Evolutionary conservation across 1,139 yeast genomes (phyloP), one percentile per base, ranked within the genome.

Genomic region (Hansenula lynferdii): DNA sequence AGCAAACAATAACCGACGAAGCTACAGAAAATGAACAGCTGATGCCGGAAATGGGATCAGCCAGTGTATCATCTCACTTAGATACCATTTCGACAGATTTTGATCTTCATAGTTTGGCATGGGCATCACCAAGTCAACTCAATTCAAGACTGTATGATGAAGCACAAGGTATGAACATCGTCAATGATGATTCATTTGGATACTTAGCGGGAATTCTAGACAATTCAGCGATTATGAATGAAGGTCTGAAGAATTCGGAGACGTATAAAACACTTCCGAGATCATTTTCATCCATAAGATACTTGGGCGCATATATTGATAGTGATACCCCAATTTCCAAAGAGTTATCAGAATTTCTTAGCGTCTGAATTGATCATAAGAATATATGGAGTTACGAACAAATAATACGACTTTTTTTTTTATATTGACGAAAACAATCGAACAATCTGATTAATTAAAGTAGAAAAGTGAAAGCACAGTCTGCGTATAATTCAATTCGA

Each of bases 141-240:
- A 31, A 31, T 14, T 25, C 29, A 4, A 24, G 23, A 15, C n/a
- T 33, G 6, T 19, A 17, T 19, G 35, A 33, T 4, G 21, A 16
- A 5, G 16, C 23, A n/a, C 18, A 20, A 12, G 31, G 31, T n/a
- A 23, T 25, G 5, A 25, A 27, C 27, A 28, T 48, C 12, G 36
- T 33, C 11, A 37, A 37, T 5, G 56, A 56, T 38, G 53, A 54
- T 14, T 57, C 61, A 0, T 58, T 51, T 38, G 44, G 46, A 12
- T 58, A 57, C 31, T 41, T 58, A 15, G 59, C 56, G 1, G 47
- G 40, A 7, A 20, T 55, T 8, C 39, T 58, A 14, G 47, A 45
- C 24, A 41, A 35, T 12, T 41, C 47, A 4, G 32, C 35, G 8
- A 24, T 35, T 8, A 31, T 41, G 6, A 35, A 29, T 5, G 40